A percentile compares a stretch with the other conserved stretches of the same genome.
Conservation (phyloP, 495 filamentous ascomycete genomes). For the Neurospora tetrasperma region DNA sequence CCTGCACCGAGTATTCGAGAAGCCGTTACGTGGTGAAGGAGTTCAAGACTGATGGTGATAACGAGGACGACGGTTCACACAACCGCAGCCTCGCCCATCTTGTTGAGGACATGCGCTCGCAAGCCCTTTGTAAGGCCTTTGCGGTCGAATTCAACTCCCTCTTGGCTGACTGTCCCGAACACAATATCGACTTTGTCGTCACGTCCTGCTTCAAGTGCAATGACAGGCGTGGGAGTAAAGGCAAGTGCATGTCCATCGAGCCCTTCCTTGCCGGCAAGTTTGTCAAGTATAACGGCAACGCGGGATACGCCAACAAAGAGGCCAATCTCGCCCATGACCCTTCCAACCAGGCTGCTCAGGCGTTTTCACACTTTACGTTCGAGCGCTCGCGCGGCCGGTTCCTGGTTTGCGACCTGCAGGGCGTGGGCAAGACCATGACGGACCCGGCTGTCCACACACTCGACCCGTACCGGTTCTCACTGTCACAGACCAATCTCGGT, state of each 20-base stretch:
- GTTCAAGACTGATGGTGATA: slow-evolving; percentile 7
- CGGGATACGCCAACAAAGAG: slow-evolving; percentile 22
- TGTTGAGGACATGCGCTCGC: slow-evolving; percentile 26
- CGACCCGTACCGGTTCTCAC: slow-evolving; percentile 20
- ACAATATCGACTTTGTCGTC: slow-evolving; percentile 26
- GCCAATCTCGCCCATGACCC: neutral
- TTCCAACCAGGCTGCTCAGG: slow-evolving; percentile 24
- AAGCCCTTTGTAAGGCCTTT: slow-evolving; percentile 30
- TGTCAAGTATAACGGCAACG: slow-evolving; percentile 33
- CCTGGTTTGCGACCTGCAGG: slow-evolving; percentile 26
- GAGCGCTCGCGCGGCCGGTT: slow-evolving; percentile 29
- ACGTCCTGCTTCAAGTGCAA: slow-evolving; percentile 18
- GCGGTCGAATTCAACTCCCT: slow-evolving; percentile 32
- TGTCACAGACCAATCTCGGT: slow-evolving; percentile 18
- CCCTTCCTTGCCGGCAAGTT: slow-evolving; percentile 25
- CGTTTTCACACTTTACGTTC: slow-evolving; percentile 34
- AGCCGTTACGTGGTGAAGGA: slow-evolving; percentile 25
- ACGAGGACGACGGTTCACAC: neutral
- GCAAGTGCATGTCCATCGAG: slow-evolving; percentile 19
- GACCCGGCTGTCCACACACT: slow-evolving; percentile 27
- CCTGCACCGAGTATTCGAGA: slow-evolving; percentile 16
- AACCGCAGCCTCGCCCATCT: slow-evolving; percentile 11
- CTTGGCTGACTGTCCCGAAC: neutral
- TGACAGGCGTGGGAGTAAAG: neutral
- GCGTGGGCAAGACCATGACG: slow-evolving; percentile 23